phyloP scores from a whole-genome alignment of 2,329 filamentous ascomycete species.

The Penicillium aurantiogriseum region DNA sequence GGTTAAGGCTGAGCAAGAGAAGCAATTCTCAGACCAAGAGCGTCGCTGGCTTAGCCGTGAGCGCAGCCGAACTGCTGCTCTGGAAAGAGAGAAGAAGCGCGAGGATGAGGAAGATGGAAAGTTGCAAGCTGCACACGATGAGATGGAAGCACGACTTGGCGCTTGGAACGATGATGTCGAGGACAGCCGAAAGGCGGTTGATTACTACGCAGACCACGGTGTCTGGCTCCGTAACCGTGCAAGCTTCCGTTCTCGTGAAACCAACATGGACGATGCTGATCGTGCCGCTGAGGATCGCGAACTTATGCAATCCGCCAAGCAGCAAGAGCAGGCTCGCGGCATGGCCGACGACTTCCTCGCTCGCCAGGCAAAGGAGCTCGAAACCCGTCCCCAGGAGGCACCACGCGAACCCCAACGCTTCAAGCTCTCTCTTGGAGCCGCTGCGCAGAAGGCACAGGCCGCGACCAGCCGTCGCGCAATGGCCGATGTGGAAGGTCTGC shows the following conservation, averaged over 20 bases:
- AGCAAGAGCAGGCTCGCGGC: slow-evolving; percentile 74
- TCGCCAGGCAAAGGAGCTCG: slow-evolving; percentile 75
- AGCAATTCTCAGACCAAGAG: slow-evolving; percentile 79
- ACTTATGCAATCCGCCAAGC: slow-evolving; percentile 63
- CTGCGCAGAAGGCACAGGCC: slow-evolving; percentile 69
- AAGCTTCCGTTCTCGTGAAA: slow-evolving; percentile 70
- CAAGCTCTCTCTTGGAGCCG: slow-evolving; percentile 88
- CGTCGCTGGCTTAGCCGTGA: slow-evolving; percentile 90
- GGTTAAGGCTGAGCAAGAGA: slow-evolving; percentile 72
- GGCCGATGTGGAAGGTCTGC: slow-evolving; percentile 87
- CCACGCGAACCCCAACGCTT: slow-evolving; percentile 68
- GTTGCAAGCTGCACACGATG: slow-evolving; percentile 61
- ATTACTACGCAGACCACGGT: slow-evolving; percentile 84
- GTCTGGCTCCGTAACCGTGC: slow-evolving; percentile 81
- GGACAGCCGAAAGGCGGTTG: slow-evolving; percentile 65
- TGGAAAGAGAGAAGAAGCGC: slow-evolving; percentile 79
- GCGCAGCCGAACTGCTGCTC: slow-evolving; percentile 74
- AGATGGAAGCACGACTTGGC: slow-evolving; percentile 68
- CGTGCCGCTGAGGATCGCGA: slow-evolving; percentile 76
- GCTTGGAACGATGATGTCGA: slow-evolving; percentile 94
- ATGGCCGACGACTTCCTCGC: slow-evolving; percentile 91
- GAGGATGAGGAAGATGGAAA: slow-evolving; percentile 72
- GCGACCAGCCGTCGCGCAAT: slow-evolving; percentile 70
- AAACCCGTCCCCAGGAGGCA: slow-evolving; percentile 39
- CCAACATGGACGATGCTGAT: slow-evolving; percentile 76